These are phyloP conservation scores for Pestalotiopsis fici DNA, from an alignment of 2,329 filamentous ascomycete species.

Conservation along the genomic window DNA sequence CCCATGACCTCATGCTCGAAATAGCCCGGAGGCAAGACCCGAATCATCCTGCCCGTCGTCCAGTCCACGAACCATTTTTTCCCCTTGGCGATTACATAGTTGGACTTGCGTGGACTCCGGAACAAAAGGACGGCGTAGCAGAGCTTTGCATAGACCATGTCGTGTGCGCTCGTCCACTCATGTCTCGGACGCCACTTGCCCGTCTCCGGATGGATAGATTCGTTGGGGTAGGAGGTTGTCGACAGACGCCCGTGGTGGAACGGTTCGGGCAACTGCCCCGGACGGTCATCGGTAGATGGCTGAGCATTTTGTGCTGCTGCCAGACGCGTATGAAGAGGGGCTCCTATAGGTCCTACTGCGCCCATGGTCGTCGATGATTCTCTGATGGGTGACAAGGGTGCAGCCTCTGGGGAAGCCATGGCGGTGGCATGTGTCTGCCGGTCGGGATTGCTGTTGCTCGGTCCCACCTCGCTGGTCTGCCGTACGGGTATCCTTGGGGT, in stretches of 20 bases:
- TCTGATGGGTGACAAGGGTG: neutral
- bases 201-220: slow-evolving; percentile 46
- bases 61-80: slow-evolving; percentile 63
- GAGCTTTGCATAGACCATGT: slow-evolving; percentile 60
- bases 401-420: too few species aligned
- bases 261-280: slow-evolving; percentile 11
- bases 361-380: neutral
- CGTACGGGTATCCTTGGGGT: slow-evolving; percentile 10
- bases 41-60: slow-evolving; percentile 55
- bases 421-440: neutral
- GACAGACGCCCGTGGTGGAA: slow-evolving; percentile 39
- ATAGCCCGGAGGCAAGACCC: slow-evolving; percentile 55
- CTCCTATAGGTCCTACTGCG: neutral
- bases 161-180: slow-evolving; percentile 55
- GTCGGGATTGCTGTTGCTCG: neutral
- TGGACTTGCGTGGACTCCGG: slow-evolving; percentile 57
- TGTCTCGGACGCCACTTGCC: slow-evolving; percentile 60
- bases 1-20: slow-evolving; percentile 51
- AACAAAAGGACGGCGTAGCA: slow-evolving; percentile 61
- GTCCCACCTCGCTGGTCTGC: slow-evolving; percentile 7
- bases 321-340: neutral
- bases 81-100: slow-evolving; percentile 57
- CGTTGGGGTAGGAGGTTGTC: slow-evolving; percentile 45
- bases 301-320: neutral
- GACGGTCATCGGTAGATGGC: neutral